Evolutionary conservation across 331 rosid species (phyloP).

Genomic region (Quercus tomentella): DNA sequence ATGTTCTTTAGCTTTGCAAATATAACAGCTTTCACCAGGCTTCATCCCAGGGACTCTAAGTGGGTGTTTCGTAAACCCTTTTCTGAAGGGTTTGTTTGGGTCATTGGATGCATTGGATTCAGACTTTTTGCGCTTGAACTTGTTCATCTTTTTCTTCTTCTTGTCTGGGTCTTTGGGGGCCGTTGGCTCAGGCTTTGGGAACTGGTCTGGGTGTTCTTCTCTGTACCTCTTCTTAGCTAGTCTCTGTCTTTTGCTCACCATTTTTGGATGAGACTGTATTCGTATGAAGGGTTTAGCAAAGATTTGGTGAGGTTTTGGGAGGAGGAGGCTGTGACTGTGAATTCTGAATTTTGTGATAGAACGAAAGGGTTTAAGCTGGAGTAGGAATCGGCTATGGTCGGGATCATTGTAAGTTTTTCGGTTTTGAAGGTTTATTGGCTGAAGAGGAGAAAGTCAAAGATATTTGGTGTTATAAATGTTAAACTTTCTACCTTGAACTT

Average conservation of each 20-base stretch:
- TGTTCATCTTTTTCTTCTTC: conserved; percentile 37
- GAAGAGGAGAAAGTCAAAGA: background rate
- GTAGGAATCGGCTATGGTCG: background rate
- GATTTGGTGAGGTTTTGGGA: background rate
- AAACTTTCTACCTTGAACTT: too few relatives aligned
- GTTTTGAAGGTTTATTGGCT: background rate
- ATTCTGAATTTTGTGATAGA: background rate
- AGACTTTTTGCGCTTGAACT: conserved; percentile 40
- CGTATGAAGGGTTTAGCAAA: background rate
- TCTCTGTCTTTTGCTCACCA: conserved; percentile 86
- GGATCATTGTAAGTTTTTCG: background rate
- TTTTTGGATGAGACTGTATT: conserved; percentile 19
- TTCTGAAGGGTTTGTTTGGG: conserved; percentile 26
- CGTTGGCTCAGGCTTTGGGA: conserved; percentile 62
- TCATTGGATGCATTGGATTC: conserved; percentile 31
- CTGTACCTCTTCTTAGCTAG: conserved; percentile 64
- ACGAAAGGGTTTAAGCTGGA: background rate
- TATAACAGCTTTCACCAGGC: conserved; percentile 93
- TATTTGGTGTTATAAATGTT: too few relatives aligned
- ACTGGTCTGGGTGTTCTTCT: conserved; percentile 55
- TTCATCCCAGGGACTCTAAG: conserved; percentile 95
- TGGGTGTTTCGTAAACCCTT: conserved; percentile 44
- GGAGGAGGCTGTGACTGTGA: background rate
- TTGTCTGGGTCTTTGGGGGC: conserved; percentile 59
- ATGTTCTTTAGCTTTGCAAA: conserved; percentile 70